Conservation (phyloP, 1,139 yeast genomes). For the Pneumocystis wakefieldiae region DNA sequence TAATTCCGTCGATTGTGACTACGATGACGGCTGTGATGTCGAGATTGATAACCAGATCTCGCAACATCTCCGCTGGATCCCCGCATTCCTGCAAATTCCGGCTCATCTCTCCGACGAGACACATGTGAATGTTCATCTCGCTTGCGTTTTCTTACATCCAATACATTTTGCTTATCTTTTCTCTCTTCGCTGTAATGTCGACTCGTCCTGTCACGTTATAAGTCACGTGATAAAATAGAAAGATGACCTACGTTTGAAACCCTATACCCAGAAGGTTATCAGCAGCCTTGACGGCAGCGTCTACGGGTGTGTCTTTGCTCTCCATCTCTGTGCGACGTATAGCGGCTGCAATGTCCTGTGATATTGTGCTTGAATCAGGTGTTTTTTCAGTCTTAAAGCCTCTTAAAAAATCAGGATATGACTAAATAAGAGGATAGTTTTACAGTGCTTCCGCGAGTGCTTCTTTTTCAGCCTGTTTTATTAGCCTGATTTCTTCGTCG, state of each 20-base stretch:
- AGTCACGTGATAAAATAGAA: not conserved
- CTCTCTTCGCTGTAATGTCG: not conserved
- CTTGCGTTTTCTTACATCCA: not conserved
- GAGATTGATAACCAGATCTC: not conserved
- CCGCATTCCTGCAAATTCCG: not conserved
- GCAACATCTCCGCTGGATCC: too few species aligned
- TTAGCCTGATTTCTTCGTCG: conserved; percentile 5
- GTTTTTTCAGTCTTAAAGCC: not conserved
- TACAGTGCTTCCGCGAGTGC: conserved; percentile 18
- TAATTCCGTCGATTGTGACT: not conserved
- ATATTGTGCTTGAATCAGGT: not conserved
- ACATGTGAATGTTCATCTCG: not conserved
- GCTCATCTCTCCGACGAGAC: not conserved
- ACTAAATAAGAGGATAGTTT: too few species aligned
- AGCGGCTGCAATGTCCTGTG: not conserved
- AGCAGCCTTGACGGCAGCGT: not conserved
- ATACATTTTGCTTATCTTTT: not conserved
- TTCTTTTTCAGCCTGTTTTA: conserved; percentile 18
- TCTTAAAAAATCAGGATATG: not conserved
- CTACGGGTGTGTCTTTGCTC: not conserved
- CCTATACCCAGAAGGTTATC: not conserved
- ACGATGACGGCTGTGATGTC: not conserved
- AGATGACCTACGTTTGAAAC: not conserved
- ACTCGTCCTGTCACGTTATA: not conserved
- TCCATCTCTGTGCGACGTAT: not conserved